phyloP scores from a whole-genome alignment of 495 filamentous ascomycete genomes.

The Bathelium albidoporum region DNA sequence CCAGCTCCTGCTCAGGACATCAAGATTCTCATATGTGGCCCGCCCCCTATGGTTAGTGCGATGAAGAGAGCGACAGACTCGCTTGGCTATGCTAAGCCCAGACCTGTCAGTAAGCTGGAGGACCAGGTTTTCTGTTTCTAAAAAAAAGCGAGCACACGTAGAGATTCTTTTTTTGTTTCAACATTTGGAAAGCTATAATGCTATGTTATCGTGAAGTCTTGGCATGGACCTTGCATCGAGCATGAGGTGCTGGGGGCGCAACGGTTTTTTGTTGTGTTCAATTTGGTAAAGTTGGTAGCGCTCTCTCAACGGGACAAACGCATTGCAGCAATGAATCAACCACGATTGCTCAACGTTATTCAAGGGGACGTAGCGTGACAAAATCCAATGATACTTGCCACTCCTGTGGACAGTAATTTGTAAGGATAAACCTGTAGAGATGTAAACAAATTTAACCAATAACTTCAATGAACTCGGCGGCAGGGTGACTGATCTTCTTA shows the following conservation, averaged over 20 bases:
- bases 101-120: conserved; percentile 89
- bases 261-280: background rate
- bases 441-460: too few relatives aligned
- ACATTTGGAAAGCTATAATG: background rate
- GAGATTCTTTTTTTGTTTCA: background rate
- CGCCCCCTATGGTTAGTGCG: conserved; percentile 90
- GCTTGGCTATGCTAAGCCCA: conserved; percentile 82
- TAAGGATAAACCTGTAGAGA: too few relatives aligned
- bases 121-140: conserved; percentile 98
- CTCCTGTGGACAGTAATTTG: too few relatives aligned
- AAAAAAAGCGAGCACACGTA: background rate
- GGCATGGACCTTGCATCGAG: background rate
- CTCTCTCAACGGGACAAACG: too few relatives aligned
- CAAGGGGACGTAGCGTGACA: too few relatives aligned
- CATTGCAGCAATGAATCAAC: too few relatives aligned
- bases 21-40: conserved; percentile 94
- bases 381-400: too few relatives aligned
- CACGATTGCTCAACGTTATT: too few relatives aligned
- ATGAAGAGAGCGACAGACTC: conserved; percentile 92
- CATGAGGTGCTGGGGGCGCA: background rate
- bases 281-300: background rate
- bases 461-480: too few relatives aligned
- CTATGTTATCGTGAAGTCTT: background rate
- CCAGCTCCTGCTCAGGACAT: conserved; percentile 76
- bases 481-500: too few relatives aligned